phyloP scores from a whole-genome alignment of 164 flowering plant genomes.

The Annona squamosa region DNA sequence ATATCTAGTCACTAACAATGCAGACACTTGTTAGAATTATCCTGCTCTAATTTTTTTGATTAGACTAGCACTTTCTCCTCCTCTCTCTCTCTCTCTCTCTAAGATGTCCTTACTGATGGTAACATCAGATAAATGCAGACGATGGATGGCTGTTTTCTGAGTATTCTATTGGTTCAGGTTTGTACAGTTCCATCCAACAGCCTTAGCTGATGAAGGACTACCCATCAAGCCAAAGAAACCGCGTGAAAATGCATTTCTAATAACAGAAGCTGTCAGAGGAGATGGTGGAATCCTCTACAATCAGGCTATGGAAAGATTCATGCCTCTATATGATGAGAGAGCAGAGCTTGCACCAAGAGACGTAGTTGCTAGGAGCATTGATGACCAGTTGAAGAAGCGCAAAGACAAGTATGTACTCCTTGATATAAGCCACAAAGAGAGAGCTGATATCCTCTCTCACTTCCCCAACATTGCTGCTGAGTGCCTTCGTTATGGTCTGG shows the following conservation, averaged over 20 bases:
- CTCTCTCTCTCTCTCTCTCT: too few species aligned
- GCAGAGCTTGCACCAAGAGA: constrained; percentile 97
- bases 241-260: constrained; percentile 88
- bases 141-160: background rate
- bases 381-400: constrained; percentile 81
- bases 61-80: too few species aligned
- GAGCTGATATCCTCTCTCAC: constrained; percentile 68
- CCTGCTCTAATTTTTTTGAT: too few species aligned
- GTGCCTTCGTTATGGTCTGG: constrained; percentile 78
- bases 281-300: constrained; percentile 95
- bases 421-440: constrained; percentile 81
- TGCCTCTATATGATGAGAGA: constrained; percentile 84
- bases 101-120: too few species aligned
- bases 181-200: constrained; percentile 98
- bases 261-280: constrained; percentile 98
- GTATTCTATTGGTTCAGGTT: constrained; percentile 43
- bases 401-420: constrained; percentile 82
- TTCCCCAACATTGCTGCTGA: constrained; percentile 97
- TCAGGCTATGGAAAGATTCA: constrained; percentile 77
- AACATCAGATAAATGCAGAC: too few species aligned
- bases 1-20: too few species aligned
- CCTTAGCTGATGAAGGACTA: constrained; percentile 94
- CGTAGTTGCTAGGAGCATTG: constrained; percentile 92
- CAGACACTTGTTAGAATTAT: too few species aligned
- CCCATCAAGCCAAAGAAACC: constrained; percentile 49